Base-by-base conservation (phyloP, 768 basidiomycete genomes). In the Tulasnella sp. region DNA sequence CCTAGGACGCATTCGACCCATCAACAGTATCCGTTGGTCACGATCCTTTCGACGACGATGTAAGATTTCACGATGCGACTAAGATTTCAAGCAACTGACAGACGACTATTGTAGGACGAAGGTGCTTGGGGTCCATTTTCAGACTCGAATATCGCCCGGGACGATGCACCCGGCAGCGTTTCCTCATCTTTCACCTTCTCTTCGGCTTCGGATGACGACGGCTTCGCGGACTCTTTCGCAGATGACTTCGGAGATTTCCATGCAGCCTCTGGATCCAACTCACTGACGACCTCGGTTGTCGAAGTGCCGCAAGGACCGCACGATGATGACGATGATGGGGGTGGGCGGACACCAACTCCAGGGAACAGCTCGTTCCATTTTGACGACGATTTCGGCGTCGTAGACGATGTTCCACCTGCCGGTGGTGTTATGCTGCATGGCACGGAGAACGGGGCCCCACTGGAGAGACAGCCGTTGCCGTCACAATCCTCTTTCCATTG, bases 81-180 rank as follows among this genome's bases (percentile, higher is more conserved):
- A 92, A 39, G 91, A 92, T 72, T 40, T 91, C 91, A 75, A 42
- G 44, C 39, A 77, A 87, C 84, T 38, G 71, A 42, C 24, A 80
- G 74, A 71, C 27, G 56, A 12, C 78, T 21, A 34, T 81, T 48
- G 56, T 75, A 80, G 71, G 81, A 88, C 84, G 85, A 93, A 85
- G 92, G 92, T 78, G 88, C 86, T n/a, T 93, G 94, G 84, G 94
- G 94, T 2, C 93, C 94, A 8, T 95, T 95, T 85, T 91, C 93
- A 1, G 93, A 94, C 83, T 83, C 90, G 1, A 62, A 48, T 42
- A 39, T 46, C 38, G 40, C 78, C 21, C 7, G 56, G 19, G 78
- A 79, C 71, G 62, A 68, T 68, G 71, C 76, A 31, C 88, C 88
- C 1, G 83, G 87, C 0, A 85, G 85, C 56, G 85, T 87, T 40